phyloP scores from a whole-genome alignment of 2,329 filamentous ascomycete genomes.

The Aspergillus thermomutatus region DNA sequence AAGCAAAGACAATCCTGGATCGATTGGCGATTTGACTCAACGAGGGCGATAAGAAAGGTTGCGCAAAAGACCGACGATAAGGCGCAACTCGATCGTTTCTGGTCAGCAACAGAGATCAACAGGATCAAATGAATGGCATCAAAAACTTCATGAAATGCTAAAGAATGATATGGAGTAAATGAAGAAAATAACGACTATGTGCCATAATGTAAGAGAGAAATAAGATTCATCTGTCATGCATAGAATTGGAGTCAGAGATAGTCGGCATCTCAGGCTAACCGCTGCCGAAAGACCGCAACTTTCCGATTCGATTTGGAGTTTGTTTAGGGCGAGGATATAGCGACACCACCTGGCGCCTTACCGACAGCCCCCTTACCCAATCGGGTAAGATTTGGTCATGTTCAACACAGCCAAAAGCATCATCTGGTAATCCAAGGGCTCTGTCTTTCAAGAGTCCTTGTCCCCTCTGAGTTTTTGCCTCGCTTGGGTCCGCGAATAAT shows the following conservation, averaged over 20 bases:
- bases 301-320: conserved; percentile 1
- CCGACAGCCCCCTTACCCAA: no score
- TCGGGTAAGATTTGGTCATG: no score
- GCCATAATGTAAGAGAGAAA: background rate
- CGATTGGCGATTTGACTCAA: background rate
- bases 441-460: no score
- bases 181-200: background rate
- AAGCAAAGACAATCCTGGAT: background rate
- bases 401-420: no score
- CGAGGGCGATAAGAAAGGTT: background rate
- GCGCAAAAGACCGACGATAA: background rate
- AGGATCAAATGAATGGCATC: background rate
- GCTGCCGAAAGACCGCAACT: conserved; percentile 1
- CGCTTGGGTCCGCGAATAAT: no score
- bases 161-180: background rate
- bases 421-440: no score
- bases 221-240: background rate
- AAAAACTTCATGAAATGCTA: background rate
- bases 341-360: no score
- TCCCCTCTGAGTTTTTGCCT: no score
- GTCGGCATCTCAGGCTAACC: background rate
- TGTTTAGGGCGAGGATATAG: no score
- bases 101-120: background rate
- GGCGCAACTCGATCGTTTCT: background rate
- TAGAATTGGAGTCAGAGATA: background rate